Evolutionary conservation across 169 alveolate genomes (phyloP).

Genomic region (Neospora caninum): DNA sequence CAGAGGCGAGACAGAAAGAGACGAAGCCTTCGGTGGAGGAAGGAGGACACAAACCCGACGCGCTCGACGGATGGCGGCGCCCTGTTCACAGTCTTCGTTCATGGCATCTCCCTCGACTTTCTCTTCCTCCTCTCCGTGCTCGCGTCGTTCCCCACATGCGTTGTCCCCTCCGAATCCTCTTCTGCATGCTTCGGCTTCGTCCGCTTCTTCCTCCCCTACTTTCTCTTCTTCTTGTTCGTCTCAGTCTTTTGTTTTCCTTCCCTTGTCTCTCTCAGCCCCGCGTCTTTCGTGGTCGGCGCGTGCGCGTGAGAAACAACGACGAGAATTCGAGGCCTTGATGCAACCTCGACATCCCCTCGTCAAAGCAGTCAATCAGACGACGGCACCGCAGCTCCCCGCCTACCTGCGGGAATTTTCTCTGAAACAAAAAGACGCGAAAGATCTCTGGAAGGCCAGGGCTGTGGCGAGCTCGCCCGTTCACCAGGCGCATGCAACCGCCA

Average conservation of each 20-base stretch:
- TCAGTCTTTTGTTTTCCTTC: background rate
- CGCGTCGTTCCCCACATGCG: too few species aligned
- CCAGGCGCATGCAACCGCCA: slow-evolving; percentile 36
- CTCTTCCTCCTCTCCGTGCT: too few species aligned
- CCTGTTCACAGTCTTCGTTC: too few species aligned
- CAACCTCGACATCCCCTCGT: background rate
- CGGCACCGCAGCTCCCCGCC: background rate
- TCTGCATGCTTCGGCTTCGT: background rate
- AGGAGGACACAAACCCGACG: too few species aligned
- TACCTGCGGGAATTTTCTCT: background rate
- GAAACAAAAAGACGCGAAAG: background rate
- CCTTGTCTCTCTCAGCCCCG: background rate
- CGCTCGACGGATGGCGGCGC: too few species aligned
- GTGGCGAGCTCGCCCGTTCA: background rate
- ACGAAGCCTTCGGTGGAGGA: too few species aligned
- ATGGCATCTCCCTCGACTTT: too few species aligned
- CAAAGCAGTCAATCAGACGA: background rate
- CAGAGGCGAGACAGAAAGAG: too few species aligned
- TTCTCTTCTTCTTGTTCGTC: background rate
- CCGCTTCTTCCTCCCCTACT: background rate
- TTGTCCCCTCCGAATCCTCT: background rate
- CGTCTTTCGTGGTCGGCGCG: background rate
- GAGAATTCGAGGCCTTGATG: background rate
- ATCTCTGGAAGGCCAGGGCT: background rate
- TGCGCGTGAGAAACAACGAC: background rate